A percentile compares a stretch with the other conserved stretches of the same genome.
phyloP scores from a whole-genome alignment of 1,139 yeast species.

The Candida tropicalis region DNA sequence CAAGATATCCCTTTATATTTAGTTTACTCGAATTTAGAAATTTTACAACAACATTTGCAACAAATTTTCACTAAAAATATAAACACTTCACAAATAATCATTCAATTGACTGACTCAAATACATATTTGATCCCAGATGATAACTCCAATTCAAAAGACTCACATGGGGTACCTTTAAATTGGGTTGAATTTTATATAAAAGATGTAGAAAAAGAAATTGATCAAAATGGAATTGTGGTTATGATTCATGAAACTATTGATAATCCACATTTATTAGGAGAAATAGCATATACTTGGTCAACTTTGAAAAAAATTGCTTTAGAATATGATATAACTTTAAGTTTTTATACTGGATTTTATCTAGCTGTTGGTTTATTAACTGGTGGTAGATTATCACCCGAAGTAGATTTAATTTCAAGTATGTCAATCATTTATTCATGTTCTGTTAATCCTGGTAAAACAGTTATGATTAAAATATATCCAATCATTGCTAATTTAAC shows the following conservation, averaged over 20 bases:
- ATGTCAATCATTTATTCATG: constrained; percentile 13
- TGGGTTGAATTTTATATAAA: constrained; percentile 15
- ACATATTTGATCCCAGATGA: constrained; percentile 7
- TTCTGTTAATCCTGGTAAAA: constrained; percentile 14
- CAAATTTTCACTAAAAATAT: constrained; percentile 1
- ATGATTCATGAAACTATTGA: constrained; percentile 11
- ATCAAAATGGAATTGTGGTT: constrained; percentile 12
- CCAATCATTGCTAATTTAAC: constrained; percentile 11
- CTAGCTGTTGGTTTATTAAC: constrained; percentile 8
- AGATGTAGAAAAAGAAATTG: constrained; percentile 5
- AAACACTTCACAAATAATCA: constrained; percentile 1
- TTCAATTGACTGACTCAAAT: constrained; percentile 9
- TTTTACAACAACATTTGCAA: constrained; percentile 4
- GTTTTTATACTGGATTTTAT: constrained; percentile 12
- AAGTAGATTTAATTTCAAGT: constrained; percentile 10
- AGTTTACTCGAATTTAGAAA: not conserved
- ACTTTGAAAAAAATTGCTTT: constrained; percentile 6
- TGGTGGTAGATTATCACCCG: constrained; percentile 15
- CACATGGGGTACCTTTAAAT: constrained; percentile 10
- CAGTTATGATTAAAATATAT: constrained; percentile 12
- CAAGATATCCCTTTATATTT: not conserved
- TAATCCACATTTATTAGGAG: constrained; percentile 12
- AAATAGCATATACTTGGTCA: constrained; percentile 13
- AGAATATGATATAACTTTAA: constrained; percentile 10
- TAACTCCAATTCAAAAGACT: not conserved